These are phyloP conservation scores for Batrachochytrium dendrobatidis DNA, from an alignment of 371 early-diverging fungal genomes.

Conservation along the genomic window DNA sequence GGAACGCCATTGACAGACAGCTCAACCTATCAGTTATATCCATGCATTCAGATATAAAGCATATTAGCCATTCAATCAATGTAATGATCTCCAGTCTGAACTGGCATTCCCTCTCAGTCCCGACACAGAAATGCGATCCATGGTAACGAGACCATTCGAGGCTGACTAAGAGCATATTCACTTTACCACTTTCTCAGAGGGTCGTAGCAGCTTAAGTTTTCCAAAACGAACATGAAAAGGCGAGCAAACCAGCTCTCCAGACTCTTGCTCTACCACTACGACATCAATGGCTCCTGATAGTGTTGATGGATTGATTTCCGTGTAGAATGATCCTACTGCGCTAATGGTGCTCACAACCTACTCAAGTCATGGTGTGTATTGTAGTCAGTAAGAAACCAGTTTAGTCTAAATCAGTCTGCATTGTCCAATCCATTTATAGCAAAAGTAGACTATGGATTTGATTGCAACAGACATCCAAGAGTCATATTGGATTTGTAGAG, in stretches of 20 bases:
- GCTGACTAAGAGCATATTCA: no score
- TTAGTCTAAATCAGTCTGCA: neutral
- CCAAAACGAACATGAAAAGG: conserved; percentile 99
- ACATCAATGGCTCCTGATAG: conserved; percentile 98
- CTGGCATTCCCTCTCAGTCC: no score
- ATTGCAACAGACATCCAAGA: neutral
- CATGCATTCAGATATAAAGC: conserved; percentile 7
- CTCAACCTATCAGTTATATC: conserved; percentile 72
- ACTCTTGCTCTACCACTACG: conserved; percentile 79
- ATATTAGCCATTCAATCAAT: no score
- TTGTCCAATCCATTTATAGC: neutral
- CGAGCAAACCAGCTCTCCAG: conserved; percentile 80
- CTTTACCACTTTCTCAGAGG: conserved; percentile 78
- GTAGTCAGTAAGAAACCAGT: neutral
- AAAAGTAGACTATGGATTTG: neutral
- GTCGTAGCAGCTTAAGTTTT: conserved; percentile 84
- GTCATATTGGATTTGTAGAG: neutral
- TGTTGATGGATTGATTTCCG: conserved; percentile 95
- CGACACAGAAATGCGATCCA: neutral
- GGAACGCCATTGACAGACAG: conserved; percentile 80
- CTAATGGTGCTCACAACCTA: conserved; percentile 6
- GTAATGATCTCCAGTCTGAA: no score
- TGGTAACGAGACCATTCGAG: no score
- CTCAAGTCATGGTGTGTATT: neutral
- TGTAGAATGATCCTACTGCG: conserved; percentile 59